Percentiles rank a stretch among this genome's conserved stretches.
Evolutionary conservation across 2,329 filamentous ascomycete genomes (phyloP).

Genomic region (Didymella glomerata): DNA sequence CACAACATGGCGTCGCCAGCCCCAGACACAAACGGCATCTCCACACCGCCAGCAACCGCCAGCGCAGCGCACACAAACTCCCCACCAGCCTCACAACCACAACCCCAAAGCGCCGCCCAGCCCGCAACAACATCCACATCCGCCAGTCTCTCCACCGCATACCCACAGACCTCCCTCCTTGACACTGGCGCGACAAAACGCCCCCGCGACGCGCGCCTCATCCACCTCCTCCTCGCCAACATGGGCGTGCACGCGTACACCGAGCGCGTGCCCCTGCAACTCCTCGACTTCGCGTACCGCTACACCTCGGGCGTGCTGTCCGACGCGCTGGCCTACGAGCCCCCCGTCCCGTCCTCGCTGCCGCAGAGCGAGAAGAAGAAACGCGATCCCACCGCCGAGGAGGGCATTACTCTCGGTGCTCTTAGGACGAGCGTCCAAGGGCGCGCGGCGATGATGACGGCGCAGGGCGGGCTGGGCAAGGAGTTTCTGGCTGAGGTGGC

Average conservation of each 20-base stretch:
- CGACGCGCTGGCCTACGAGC: constrained; percentile 61
- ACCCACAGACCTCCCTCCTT: constrained; percentile 46
- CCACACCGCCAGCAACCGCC: constrained; percentile 49
- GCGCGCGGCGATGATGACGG: constrained; percentile 59
- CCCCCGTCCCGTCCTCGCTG: constrained; percentile 27
- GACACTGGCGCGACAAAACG: constrained; percentile 55
- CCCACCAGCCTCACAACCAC: constrained; percentile 41
- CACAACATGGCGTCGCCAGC: constrained; percentile 50
- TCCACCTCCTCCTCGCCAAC: constrained; percentile 80
- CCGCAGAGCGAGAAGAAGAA: constrained; percentile 32
- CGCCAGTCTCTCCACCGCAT: constrained; percentile 28
- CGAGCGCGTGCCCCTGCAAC: constrained; percentile 80
- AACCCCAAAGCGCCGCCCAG: constrained; percentile 31
- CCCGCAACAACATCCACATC: constrained; percentile 24
- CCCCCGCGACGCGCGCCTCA: constrained; percentile 79
- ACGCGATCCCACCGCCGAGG: constrained; percentile 37
- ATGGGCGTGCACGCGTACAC: constrained; percentile 83
- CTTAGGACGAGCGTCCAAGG: constrained; percentile 76
- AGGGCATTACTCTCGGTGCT: constrained; percentile 69
- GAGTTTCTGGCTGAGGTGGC: constrained; percentile 80
- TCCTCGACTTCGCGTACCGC: constrained; percentile 86
- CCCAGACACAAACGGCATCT: constrained; percentile 50
- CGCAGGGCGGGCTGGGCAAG: constrained; percentile 62
- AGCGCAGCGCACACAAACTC: constrained; percentile 42
- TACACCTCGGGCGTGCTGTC: constrained; percentile 76